Base-by-base conservation (phyloP, 2,329 filamentous ascomycete genomes). In the Dothideomycetidae sp. region DNA sequence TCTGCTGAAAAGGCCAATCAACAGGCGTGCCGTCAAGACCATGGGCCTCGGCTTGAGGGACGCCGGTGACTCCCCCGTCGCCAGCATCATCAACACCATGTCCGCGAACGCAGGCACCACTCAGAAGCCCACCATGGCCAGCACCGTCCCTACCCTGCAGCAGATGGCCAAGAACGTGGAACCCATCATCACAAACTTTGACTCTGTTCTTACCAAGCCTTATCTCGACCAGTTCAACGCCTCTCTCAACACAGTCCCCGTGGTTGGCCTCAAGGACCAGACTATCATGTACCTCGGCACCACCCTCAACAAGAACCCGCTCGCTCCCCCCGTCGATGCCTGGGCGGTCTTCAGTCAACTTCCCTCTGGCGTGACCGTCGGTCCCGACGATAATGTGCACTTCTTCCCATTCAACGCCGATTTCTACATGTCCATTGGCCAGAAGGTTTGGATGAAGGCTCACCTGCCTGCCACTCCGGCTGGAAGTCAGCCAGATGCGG, bases 371-470 rank as follows among this genome's bases (percentile, higher is more conserved):
- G 29, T 31, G 10, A 31, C 29, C 10, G 29, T 31, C 13, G 10
- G 10, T 12, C 13, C 29, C 13, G 17, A 10, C 13, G 29, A 31
- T 15, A 31, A 31, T 14, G 29, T 31, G 10, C 29, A 31, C 29
- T 31, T 31, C 29, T 31, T 31, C 10, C 29, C 29, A 10, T 31
- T n/a, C 29, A 31, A 31, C 10, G 29, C 29, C 10, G 29, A 31
- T 15, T 31, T 14, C 13, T 31, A 31, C 13, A 31, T 31, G 29
- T 31, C 13, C 29, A 31, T 31, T 13, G 29, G 29, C 10, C 29
- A 31, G 13, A 31, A 31, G 13, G 29, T 31, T 10, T 31, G 29
- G 29, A 14, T 11, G 12, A 31, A 31, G 3, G 10, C 14, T 12
- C 29, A 31, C 13, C 10, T 31, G 10, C 29, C 10, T 10, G 29